phyloP scores from a whole-genome alignment of 176 grass and related monocot genomes.

The Carex kokanica region DNA sequence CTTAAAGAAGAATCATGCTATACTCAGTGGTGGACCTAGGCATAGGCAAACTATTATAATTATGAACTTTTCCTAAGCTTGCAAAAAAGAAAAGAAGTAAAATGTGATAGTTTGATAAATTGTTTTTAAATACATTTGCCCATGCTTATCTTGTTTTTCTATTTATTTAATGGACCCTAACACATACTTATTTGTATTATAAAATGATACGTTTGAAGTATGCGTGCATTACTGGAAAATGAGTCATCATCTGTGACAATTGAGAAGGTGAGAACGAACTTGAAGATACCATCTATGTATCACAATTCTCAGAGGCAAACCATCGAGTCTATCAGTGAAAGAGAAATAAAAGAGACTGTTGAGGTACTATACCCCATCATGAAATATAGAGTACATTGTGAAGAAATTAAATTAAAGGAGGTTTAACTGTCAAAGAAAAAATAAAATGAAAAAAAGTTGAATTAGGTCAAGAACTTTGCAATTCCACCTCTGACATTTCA shows the following conservation, averaged over 20 bases:
- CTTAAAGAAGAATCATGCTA: neutral
- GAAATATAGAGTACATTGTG: neutral
- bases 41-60: neutral
- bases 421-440: neutral
- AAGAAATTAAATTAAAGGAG: neutral
- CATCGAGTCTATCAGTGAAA: slow-evolving; percentile 50
- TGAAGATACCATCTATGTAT: slow-evolving; percentile 62
- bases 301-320: slow-evolving; percentile 40
- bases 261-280: slow-evolving; percentile 46
- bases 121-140: neutral
- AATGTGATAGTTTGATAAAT: neutral
- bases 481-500: neutral
- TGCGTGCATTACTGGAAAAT: slow-evolving; percentile 38
- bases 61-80: neutral
- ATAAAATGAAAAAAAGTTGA: neutral
- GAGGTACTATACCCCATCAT: slow-evolving; percentile 45
- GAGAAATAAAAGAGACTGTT: slow-evolving; percentile 62
- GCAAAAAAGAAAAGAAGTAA: neutral
- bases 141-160: neutral
- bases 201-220: neutral
- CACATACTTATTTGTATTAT: neutral
- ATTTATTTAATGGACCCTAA: slow-evolving; percentile 1
- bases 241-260: slow-evolving; percentile 42
- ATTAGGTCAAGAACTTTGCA: neutral
- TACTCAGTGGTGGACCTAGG: neutral